These are phyloP conservation scores for Chara braunii DNA, from an alignment of 139 green algal genomes.

Conservation along the genomic window DNA sequence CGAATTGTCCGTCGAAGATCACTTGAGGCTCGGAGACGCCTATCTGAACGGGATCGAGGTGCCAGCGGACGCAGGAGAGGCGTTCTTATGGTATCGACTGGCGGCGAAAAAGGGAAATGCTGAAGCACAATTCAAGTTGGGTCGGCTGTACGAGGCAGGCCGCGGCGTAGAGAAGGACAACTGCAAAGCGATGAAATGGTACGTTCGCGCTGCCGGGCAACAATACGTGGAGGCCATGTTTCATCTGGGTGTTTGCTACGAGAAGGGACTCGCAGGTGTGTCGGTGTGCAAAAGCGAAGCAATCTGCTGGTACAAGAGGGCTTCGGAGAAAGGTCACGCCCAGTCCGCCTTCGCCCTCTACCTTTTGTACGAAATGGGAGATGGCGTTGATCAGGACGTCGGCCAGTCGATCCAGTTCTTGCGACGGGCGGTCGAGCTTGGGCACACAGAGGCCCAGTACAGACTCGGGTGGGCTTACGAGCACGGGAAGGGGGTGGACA, in stretches of 20 bases:
- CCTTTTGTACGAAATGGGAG: constrained; percentile 15
- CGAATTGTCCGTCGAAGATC: constrained; percentile 14
- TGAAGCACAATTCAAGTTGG: neutral
- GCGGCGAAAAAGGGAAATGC: neutral
- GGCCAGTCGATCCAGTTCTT: constrained; percentile 20
- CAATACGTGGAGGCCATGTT: constrained; percentile 17
- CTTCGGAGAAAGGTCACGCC: constrained; percentile 23
- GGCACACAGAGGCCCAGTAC: constrained; percentile 13
- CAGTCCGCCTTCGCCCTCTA: too few relatives aligned
- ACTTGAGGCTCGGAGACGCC: constrained; percentile 23
- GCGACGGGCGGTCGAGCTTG: constrained; percentile 28
- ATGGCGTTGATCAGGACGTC: constrained; percentile 9
- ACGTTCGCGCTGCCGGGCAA: constrained; percentile 17
- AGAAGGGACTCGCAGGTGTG: constrained; percentile 24
- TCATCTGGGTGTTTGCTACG: constrained; percentile 34
- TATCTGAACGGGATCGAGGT: neutral
- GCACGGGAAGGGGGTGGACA: neutral
- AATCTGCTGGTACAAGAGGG: neutral
- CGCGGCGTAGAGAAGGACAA: neutral
- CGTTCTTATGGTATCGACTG: constrained; percentile 11
- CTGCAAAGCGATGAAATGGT: too few relatives aligned
- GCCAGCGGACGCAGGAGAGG: too few relatives aligned
- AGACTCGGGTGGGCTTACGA: constrained; percentile 20
- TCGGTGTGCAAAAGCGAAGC: neutral
- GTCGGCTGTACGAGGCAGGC: neutral